Conservation (phyloP, 768 basidiomycete species). For the Hericium coralloides region DNA sequence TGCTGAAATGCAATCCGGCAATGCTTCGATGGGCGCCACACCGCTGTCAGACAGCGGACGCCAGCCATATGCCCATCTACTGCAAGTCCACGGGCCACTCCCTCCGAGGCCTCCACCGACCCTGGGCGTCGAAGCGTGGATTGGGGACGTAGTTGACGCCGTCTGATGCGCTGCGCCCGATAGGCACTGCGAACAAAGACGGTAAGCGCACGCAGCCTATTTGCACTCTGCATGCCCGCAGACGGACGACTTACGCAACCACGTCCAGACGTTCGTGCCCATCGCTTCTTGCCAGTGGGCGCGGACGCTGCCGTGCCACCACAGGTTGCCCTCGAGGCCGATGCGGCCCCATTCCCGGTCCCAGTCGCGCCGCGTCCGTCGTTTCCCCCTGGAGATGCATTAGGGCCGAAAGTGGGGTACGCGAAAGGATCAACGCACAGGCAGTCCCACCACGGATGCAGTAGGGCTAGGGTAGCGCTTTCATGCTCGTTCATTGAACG, state of each 20-base stretch:
- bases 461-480: slow-evolving; percentile 34
- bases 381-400: slow-evolving; percentile 36
- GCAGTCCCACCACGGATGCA: slow-evolving; percentile 46
- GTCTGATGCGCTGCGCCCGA: slow-evolving; percentile 47
- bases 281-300: slow-evolving; percentile 77
- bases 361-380: slow-evolving; percentile 42
- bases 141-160: slow-evolving; percentile 61
- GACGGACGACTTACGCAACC: slow-evolving; percentile 62
- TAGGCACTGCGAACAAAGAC: slow-evolving; percentile 25
- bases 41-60: no score
- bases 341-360: slow-evolving; percentile 77
- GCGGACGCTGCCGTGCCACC: slow-evolving; percentile 64
- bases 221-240: no score
- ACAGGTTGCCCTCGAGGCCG: slow-evolving; percentile 71
- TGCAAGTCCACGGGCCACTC: slow-evolving; percentile 66
- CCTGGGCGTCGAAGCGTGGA: slow-evolving; percentile 63
- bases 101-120: slow-evolving; percentile 52
- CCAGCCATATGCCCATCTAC: no score
- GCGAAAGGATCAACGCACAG: slow-evolving; percentile 29
- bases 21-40: no score
- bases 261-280: slow-evolving; percentile 58
- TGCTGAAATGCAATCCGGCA: no score
- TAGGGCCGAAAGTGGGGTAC: not conserved
- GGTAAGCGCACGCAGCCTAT: not conserved
- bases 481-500: slow-evolving; percentile 62